Evolutionary conservation across 2,329 filamentous ascomycete species (phyloP), one percentile per base, ranked within the genome.

Genomic region (Phialophora tarda): DNA sequence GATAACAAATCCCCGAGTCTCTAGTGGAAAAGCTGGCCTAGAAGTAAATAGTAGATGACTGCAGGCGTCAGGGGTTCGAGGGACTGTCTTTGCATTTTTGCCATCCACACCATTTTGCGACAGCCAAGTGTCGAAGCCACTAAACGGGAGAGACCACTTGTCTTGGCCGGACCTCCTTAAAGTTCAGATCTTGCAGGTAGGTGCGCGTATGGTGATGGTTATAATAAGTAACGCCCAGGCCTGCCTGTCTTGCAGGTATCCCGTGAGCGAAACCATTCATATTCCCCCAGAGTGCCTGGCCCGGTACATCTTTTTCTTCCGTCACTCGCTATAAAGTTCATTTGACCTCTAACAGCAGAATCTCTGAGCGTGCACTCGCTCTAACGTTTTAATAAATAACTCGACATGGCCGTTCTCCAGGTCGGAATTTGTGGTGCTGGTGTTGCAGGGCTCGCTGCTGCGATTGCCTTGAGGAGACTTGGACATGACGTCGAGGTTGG

Each of bases 401-500:
- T 28, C 41, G 30, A 41, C 14, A 24, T 50, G 17, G 26, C 56
- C 24, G 34, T n/a, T 41, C 65, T 73, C 10, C 60, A 70, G 47
- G 66, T 72, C 48, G 70, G 70, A 30, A 69, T 78, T 4, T 69
- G 77, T 32, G 77, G 76, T 1, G 77, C 76, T 8, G 76, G 76
- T 2, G 75, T 78, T 60, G 75, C 76, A 34, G 76, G 76, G 6
- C 69, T 78, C 6, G 71, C 71, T 8, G 73, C 76, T 2, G 76
- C 76, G 3, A 77, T 77, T 65, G 75, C 75, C 2, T 59, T 77
- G 4, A 72, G 75, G 38, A 75, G 73, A 54, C 73, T 75, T 30
- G 76, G 76, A 0, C 75, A 77, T 67, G 71, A 72, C 26, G 75
- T 77, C 24, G 74, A 76, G 69, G 75, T 78, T 63, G 28, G 74